Evolutionary conservation across 495 filamentous ascomycete genomes (phyloP).

Genomic region (Trichodelitschia bisporula): DNA sequence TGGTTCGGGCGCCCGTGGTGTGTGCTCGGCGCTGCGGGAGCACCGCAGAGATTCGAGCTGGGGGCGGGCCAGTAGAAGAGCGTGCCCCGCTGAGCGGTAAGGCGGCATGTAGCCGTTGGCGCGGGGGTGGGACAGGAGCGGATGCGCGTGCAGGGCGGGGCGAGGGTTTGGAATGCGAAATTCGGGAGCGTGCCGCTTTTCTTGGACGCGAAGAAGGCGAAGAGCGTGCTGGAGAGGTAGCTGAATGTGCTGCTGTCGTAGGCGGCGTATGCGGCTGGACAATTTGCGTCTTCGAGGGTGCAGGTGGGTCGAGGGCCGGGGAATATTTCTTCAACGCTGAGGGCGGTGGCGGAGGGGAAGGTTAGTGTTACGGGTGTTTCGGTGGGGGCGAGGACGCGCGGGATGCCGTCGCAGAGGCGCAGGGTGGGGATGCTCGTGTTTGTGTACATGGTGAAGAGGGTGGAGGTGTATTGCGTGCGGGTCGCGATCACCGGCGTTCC

Average conservation of each 20-base stretch:
- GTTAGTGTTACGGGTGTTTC: not conserved
- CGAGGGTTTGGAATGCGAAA: not conserved
- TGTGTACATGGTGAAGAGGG: not conserved
- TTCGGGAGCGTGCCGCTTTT: not conserved
- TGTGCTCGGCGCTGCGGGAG: not conserved
- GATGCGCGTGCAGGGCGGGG: not conserved
- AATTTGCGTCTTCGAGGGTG: not conserved
- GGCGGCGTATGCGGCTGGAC: not conserved
- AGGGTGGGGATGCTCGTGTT: not conserved
- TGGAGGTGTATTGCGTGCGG: too few relatives aligned
- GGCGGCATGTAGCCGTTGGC: not conserved
- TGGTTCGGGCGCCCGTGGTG: not conserved
- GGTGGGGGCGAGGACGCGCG: not conserved
- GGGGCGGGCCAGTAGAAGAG: not conserved
- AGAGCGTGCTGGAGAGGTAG: not conserved
- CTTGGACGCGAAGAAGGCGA: not conserved
- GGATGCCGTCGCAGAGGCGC: not conserved
- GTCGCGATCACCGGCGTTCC: too few relatives aligned
- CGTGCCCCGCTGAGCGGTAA: not conserved
- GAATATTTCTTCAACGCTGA: not conserved
- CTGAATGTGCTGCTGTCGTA: not conserved
- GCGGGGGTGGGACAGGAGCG: not conserved
- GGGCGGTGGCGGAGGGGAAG: not conserved
- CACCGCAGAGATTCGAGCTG: not conserved
- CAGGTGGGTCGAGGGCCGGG: not conserved